Conservation (phyloP, 73 alveolate species). For the Paramecium octaurelia region DNA sequence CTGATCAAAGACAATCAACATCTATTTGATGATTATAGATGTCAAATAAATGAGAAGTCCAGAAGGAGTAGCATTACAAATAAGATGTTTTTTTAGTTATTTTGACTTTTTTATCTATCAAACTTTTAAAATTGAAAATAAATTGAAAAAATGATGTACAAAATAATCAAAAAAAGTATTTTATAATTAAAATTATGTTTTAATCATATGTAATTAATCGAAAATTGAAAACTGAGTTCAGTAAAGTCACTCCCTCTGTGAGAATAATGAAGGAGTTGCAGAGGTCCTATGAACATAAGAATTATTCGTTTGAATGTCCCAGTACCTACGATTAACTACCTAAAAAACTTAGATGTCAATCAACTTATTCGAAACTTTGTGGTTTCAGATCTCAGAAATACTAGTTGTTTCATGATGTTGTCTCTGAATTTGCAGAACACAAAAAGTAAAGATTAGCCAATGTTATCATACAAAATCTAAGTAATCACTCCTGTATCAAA, state of each 20-base stretch:
- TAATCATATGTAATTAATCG: not conserved
- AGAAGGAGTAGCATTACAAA: not conserved
- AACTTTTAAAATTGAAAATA: not conserved
- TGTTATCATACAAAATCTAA: not conserved
- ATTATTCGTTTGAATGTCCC: not conserved
- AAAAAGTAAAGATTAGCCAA: conserved; percentile 3
- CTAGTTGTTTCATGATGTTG: not conserved
- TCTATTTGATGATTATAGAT: not conserved
- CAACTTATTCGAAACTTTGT: not conserved
- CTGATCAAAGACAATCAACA: not conserved
- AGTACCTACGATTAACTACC: not conserved
- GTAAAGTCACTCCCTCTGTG: not conserved
- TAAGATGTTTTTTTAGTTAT: not conserved
- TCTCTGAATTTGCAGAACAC: conserved; percentile 7
- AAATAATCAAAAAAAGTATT: not conserved
- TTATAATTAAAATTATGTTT: not conserved
- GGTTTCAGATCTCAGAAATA: not conserved
- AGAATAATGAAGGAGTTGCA: not conserved
- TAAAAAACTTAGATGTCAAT: not conserved
- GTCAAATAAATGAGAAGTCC: not conserved
- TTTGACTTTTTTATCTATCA: not conserved
- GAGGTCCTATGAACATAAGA: not conserved
- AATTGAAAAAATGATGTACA: not conserved
- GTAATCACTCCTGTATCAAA: not conserved
- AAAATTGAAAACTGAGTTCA: not conserved